A percentile compares a stretch with the other conserved stretches of the same genome.
These are phyloP conservation scores for Beauveria caledonica DNA, from an alignment of 2,329 filamentous ascomycete species.

Conservation along the genomic window DNA sequence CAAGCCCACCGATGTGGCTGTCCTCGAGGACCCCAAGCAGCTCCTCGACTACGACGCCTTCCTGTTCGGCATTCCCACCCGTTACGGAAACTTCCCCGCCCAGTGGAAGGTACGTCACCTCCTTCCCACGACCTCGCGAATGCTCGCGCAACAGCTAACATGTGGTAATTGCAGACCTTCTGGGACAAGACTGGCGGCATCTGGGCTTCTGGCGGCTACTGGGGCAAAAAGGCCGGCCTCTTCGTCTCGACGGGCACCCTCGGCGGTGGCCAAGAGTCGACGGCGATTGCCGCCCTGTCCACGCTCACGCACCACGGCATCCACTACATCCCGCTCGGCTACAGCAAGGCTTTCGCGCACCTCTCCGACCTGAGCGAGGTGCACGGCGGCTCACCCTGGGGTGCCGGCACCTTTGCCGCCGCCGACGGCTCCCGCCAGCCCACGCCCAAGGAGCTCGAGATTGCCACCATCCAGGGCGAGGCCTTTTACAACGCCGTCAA, in stretches of 20 bases:
- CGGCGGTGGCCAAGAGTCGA: slow-evolving; percentile 91
- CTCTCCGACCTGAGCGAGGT: slow-evolving; percentile 68
- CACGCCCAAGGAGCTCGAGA: slow-evolving; percentile 60
- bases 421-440: slow-evolving; percentile 81
- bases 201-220: slow-evolving; percentile 70
- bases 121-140: too few relatives aligned
- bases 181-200: slow-evolving; percentile 86
- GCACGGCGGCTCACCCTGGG: slow-evolving; percentile 85
- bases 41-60: slow-evolving; percentile 78
- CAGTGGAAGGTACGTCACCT: slow-evolving; percentile 67
- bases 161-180: slow-evolving; percentile 43
- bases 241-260: slow-evolving; percentile 81
- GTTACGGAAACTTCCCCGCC: slow-evolving; percentile 93
- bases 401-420: slow-evolving; percentile 79
- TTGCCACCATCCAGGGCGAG: slow-evolving; percentile 79
- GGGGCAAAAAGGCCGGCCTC: slow-evolving; percentile 82
- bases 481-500: slow-evolving; percentile 66
- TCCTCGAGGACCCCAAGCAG: slow-evolving; percentile 47
- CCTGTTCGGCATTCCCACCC: slow-evolving; percentile 89
- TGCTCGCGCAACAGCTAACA: neutral
- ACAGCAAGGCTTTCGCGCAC: slow-evolving; percentile 66
- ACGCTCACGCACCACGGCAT: slow-evolving; percentile 91
- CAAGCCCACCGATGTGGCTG: slow-evolving; percentile 59
- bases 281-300: slow-evolving; percentile 69
- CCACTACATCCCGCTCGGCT: slow-evolving; percentile 92